These are phyloP conservation scores for Warburgia ugandensis DNA, from an alignment of 164 flowering plant species.

Conservation along the genomic window DNA sequence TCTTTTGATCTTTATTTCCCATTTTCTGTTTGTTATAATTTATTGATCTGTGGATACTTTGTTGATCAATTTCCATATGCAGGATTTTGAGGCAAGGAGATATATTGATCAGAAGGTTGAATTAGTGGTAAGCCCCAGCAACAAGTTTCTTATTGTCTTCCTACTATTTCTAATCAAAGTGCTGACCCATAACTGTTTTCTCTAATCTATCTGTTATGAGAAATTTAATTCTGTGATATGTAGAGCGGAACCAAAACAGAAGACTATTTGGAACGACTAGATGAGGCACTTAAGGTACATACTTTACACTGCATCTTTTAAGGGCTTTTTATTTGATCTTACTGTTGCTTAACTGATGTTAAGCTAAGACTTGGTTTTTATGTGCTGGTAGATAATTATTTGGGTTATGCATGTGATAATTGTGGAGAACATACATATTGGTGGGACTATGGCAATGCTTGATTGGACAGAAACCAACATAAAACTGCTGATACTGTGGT, in stretches of 20 bases:
- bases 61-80: constrained; percentile 4
- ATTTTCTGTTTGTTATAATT: too few species aligned
- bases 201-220: too few species aligned
- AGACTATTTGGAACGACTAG: constrained; percentile 60
- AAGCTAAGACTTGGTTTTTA: too few species aligned
- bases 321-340: not conserved
- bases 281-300: constrained; percentile 76
- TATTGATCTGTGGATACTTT: not conserved
- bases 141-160: too few species aligned
- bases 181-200: too few species aligned
- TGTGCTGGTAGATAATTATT: too few species aligned
- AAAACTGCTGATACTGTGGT: too few species aligned
- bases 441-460: too few species aligned
- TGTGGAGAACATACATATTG: not conserved
- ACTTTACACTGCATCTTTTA: not conserved
- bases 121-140: constrained; percentile 44
- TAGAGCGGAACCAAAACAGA: constrained; percentile 81
- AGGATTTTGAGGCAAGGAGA: constrained; percentile 77
- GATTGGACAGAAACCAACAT: too few species aligned
- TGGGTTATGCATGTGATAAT: not conserved
- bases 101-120: constrained; percentile 75
- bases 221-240: constrained; percentile 5
- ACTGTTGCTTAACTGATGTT: too few species aligned
- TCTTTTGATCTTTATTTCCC: too few species aligned
- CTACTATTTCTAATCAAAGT: too few species aligned